Evolutionary conservation across 805 yeast genomes (phyloP).

Genomic region (Candida nonsorbophila): DNA sequence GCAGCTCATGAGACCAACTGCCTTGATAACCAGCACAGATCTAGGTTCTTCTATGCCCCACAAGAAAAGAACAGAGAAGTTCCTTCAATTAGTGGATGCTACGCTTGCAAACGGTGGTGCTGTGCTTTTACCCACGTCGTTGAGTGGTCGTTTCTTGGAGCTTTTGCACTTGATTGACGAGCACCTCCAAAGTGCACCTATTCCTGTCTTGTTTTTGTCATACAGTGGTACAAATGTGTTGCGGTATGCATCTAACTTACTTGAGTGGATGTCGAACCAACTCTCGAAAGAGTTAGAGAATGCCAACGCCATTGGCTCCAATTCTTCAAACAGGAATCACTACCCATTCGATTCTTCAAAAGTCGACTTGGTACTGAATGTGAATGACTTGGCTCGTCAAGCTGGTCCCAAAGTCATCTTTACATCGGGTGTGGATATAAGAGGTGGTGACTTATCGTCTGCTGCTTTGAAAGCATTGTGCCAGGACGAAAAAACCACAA

Average conservation of each 20-base stretch:
- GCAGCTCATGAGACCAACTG: slow-evolving; percentile 69
- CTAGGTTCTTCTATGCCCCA: slow-evolving; percentile 62
- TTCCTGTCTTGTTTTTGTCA: slow-evolving; percentile 74
- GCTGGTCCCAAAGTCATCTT: slow-evolving; percentile 77
- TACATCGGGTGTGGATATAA: slow-evolving; percentile 63
- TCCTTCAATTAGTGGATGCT: slow-evolving; percentile 57
- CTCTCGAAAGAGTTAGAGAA: slow-evolving; percentile 81
- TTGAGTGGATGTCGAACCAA: slow-evolving; percentile 94
- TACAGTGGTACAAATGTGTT: slow-evolving; percentile 74
- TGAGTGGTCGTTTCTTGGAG: slow-evolving; percentile 79
- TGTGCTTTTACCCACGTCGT: slow-evolving; percentile 74
- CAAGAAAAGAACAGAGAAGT: slow-evolving; percentile 56
- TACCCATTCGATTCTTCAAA: slow-evolving; percentile 75
- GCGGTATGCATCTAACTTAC: slow-evolving; percentile 78
- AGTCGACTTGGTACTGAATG: slow-evolving; percentile 48
- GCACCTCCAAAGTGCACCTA: slow-evolving; percentile 50
- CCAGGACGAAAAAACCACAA: slow-evolving; percentile 58
- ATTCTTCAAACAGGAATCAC: slow-evolving; percentile 40
- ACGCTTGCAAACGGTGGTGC: slow-evolving; percentile 74
- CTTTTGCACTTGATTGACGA: slow-evolving; percentile 68
- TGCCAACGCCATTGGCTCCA: slow-evolving; percentile 14
- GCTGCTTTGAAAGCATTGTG: slow-evolving; percentile 53
- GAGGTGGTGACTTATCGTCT: slow-evolving; percentile 57
- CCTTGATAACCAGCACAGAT: slow-evolving; percentile 69
- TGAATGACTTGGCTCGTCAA: slow-evolving; percentile 49